Evolutionary conservation across 306 rosid species (phyloP), one percentile per base, ranked within the genome.

Genomic region (Dryas octopetala): DNA sequence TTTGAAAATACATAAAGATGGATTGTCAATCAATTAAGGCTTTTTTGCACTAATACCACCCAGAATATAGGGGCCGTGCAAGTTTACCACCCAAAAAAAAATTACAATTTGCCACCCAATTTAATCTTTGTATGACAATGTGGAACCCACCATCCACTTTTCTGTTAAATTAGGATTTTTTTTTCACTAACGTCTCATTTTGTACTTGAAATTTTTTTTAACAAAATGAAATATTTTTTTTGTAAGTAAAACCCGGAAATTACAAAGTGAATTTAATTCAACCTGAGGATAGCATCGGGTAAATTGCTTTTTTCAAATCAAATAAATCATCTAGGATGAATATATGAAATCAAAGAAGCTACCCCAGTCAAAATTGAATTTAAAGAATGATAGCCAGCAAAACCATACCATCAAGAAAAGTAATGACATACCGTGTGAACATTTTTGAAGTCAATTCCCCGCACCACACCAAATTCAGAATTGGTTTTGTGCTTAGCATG

Each of bases 391-490:
- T 44, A 8, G 4, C 15, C 65, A 14, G 49, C 47, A 62, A 54
- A 46, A 32, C 4, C 66, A 44, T 9, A 38, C 17, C 61, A 50
- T 38, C 4, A 3, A n/a, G 66, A 16, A 16, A 64, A 72, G 44
- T 40, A 74, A 5, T 79, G 67, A 55, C 94, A 55, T 90, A 95
- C 99, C 83, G 97, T 95, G 85, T 79, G 87, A 16, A 95, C 97
- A 80, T 95, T 90, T 83, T 92, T 95, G 74, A 95, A 92, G 86
- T 95, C 97, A 76, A 92, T 81, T 73, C 99, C 99, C 77, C 99
- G 86, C 19, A 92, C 99, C 44, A 95, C 99, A 72, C 97, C 99
- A 77, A 92, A 95, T 80, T 95, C 99, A 78, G 97, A 85, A 79
- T 95, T 97, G 45, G 84, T 49, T 83, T 89, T 92, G 72, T 72